Evolutionary conservation across 1,284 basidiomycete genomes (phyloP).

Genomic region (Sanguinoderma infundibulare): DNA sequence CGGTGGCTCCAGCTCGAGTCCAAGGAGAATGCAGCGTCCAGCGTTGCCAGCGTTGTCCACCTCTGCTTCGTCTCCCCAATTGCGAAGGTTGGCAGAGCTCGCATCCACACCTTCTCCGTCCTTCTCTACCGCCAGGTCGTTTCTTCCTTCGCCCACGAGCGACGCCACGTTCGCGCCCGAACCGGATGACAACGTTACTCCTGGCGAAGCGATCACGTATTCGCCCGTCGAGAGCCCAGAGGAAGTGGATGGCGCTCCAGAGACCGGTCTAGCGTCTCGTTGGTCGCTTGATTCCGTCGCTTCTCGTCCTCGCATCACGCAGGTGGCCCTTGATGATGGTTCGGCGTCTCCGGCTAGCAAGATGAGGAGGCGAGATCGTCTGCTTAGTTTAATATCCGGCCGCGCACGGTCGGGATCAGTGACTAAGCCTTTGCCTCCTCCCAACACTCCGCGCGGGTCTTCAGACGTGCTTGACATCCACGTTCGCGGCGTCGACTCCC

Average conservation of each 20-base stretch:
- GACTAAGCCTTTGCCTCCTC: constrained; percentile 28
- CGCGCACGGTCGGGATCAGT: constrained; percentile 34
- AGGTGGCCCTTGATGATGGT: constrained; percentile 18
- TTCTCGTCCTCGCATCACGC: constrained; percentile 26
- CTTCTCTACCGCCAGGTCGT: constrained; percentile 8
- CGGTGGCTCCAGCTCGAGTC: constrained; percentile 16
- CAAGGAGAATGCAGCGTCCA: constrained; percentile 28
- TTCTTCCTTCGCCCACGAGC: constrained; percentile 22
- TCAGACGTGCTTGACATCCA: constrained; percentile 25
- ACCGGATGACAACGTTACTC: constrained; percentile 12
- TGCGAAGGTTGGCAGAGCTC: constrained; percentile 32
- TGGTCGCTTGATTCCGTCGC: constrained; percentile 38
- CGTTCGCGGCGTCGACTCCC: constrained; percentile 20
- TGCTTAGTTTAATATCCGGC: constrained; percentile 37
- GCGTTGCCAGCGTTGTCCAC: constrained; percentile 31
- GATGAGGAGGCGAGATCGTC: constrained; percentile 32
- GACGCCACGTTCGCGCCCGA: constrained; percentile 13
- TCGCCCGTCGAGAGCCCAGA: constrained; percentile 10
- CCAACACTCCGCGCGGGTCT: constrained; percentile 23
- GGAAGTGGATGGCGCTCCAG: constrained; percentile 13
- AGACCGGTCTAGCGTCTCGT: constrained; percentile 31
- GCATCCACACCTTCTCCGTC: constrained; percentile 26
- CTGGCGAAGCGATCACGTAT: constrained; percentile 20
- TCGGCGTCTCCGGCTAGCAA: constrained; percentile 28
- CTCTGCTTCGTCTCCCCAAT: constrained; percentile 34